Evolutionary conservation across 179 eudicot species (phyloP).

Genomic region (Silene noctiflora): DNA sequence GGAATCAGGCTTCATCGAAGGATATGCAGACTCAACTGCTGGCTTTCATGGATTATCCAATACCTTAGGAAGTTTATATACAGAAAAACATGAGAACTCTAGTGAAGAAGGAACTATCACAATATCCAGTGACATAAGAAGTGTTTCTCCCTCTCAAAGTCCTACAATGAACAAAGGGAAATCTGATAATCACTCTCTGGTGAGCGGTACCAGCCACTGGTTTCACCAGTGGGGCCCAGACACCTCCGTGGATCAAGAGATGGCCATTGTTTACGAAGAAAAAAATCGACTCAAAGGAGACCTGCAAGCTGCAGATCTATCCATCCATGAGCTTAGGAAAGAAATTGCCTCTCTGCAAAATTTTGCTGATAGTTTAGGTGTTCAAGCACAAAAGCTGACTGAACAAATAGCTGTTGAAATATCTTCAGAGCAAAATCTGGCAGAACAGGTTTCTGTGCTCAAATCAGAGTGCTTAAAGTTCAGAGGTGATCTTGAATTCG

Average conservation of each 20-base stretch:
- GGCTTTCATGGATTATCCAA: slow-evolving; percentile 75
- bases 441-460: slow-evolving; percentile 56
- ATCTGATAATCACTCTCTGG: slow-evolving; percentile 38
- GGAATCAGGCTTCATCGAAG: slow-evolving; percentile 53
- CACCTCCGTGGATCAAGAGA: slow-evolving; percentile 50
- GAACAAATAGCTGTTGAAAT: slow-evolving; percentile 54
- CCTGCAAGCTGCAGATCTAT: slow-evolving; percentile 69
- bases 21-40: slow-evolving; percentile 50
- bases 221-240: slow-evolving; percentile 52
- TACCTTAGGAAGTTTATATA: slow-evolving; percentile 69
- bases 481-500: slow-evolving; percentile 55
- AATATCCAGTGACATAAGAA: slow-evolving; percentile 45
- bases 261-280: slow-evolving; percentile 61
- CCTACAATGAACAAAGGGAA: slow-evolving; percentile 42
- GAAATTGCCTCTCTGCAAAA: slow-evolving; percentile 63
- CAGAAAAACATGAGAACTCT: slow-evolving; percentile 68
- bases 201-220: slow-evolving; percentile 50
- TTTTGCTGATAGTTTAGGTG: slow-evolving; percentile 56
- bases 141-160: slow-evolving; percentile 41
- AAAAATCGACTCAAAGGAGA: slow-evolving; percentile 57
- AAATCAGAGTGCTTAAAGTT: slow-evolving; percentile 66
- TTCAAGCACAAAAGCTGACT: slow-evolving; percentile 59
- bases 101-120: slow-evolving; percentile 54
- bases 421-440: slow-evolving; percentile 54
- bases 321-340: slow-evolving; percentile 61